A percentile compares a stretch with the other conserved stretches of the same genome.
phyloP scores from a whole-genome alignment of 2,329 filamentous ascomycete species.

The Fusarium solani-melongenae region DNA sequence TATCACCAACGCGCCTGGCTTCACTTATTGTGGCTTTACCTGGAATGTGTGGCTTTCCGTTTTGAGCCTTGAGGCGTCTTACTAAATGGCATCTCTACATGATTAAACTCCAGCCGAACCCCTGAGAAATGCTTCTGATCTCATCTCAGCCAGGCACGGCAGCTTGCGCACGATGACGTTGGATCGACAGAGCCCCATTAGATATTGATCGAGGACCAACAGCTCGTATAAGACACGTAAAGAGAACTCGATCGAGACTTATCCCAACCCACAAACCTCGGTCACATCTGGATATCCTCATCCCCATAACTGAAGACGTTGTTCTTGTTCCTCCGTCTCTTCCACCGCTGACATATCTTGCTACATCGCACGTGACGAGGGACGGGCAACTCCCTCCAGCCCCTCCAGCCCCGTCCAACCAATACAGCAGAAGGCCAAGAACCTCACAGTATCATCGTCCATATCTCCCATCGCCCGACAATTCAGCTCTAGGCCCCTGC shows the following conservation, averaged over 20 bases:
- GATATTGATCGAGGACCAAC: neutral
- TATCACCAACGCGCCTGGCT: neutral
- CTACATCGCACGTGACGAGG: constrained; percentile 20
- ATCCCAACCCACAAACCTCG: neutral
- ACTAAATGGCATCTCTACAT: too few relatives aligned
- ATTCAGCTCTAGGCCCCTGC: constrained; percentile 4
- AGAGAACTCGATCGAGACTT: neutral
- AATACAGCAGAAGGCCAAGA: neutral
- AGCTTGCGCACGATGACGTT: constrained; percentile 22
- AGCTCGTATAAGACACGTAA: neutral
- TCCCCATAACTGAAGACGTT: neutral
- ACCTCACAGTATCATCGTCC: neutral
- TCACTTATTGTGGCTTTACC: neutral
- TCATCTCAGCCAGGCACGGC: neutral
- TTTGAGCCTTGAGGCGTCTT: neutral
- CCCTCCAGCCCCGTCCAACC: neutral
- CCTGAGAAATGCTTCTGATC: constrained; percentile 18
- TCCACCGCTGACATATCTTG: neutral
- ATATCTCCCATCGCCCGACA: neutral
- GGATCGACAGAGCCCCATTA: constrained; percentile 1
- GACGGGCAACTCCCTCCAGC: constrained; percentile 7
- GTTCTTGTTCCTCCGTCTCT: neutral
- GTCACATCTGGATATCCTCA: neutral
- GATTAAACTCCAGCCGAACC: neutral
- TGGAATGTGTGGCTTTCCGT: constrained; percentile 11